Evolutionary conservation across 805 yeast genomes (phyloP).

Genomic region (Wickerhamomyces subpelliculosus): DNA sequence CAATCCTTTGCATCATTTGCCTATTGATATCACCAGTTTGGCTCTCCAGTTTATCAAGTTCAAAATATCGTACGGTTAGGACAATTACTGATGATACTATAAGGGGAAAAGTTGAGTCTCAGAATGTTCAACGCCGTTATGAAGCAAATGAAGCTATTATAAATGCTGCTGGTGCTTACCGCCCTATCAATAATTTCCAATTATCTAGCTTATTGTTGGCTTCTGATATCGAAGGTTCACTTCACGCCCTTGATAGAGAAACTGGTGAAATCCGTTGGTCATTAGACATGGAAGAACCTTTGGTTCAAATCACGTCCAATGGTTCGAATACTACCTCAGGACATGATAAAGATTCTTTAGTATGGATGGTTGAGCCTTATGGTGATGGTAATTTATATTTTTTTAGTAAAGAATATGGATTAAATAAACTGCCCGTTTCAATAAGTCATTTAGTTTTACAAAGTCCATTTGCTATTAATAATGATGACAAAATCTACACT

Average conservation of each 20-base stretch:
- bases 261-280: slow-evolving; percentile 79
- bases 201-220: slow-evolving; percentile 57
- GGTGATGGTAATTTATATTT: slow-evolving; percentile 79
- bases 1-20: slow-evolving; percentile 1
- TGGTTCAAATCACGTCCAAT: slow-evolving; percentile 37
- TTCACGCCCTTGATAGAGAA: slow-evolving; percentile 72
- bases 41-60: slow-evolving; percentile 1
- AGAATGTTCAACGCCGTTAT: too few relatives aligned
- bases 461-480: slow-evolving; percentile 74
- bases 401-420: slow-evolving; percentile 66
- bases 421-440: slow-evolving; percentile 75
- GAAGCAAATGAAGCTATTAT: not conserved
- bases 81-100: not conserved
- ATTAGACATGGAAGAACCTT: slow-evolving; percentile 54
- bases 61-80: not conserved
- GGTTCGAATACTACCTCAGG: slow-evolving; percentile 8
- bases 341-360: slow-evolving; percentile 27
- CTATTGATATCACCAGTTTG: slow-evolving; percentile 5
- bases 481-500: slow-evolving; percentile 77
- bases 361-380: slow-evolving; percentile 89
- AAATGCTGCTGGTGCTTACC: not conserved
- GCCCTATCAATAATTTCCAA: slow-evolving; percentile 66
- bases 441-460: slow-evolving; percentile 71
- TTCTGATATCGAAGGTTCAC: slow-evolving; percentile 80
- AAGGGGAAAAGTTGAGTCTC: too few relatives aligned